phyloP scores from a whole-genome alignment of 345 rosid species.

The Geranium brycei region DNA sequence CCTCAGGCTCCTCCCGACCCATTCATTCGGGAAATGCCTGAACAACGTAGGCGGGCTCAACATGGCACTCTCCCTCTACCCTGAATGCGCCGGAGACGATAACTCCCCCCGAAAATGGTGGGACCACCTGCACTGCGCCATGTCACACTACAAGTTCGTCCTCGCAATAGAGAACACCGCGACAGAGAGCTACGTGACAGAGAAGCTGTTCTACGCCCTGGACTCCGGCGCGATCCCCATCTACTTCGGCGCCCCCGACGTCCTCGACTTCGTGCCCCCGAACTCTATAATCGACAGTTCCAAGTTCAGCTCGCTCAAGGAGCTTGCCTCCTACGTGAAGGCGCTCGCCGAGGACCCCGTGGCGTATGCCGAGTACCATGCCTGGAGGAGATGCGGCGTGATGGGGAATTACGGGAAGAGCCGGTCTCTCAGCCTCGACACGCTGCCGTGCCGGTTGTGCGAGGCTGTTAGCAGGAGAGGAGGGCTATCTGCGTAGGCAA shows the following conservation, averaged over 20 bases:
- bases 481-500: conserved; percentile 34
- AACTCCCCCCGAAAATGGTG: conserved; percentile 56
- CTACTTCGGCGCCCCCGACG: conserved; percentile 85
- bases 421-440: conserved; percentile 62
- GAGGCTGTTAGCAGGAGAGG: conserved; percentile 63
- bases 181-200: conserved; percentile 78
- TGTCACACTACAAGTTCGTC: conserved; percentile 91
- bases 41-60: conserved; percentile 73
- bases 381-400: conserved; percentile 89
- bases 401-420: conserved; percentile 52
- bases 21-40: conserved; percentile 87
- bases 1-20: conserved; percentile 54
- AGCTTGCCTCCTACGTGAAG: conserved; percentile 54
- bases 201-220: conserved; percentile 81
- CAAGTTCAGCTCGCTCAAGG: conserved; percentile 53
- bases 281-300: conserved; percentile 73
- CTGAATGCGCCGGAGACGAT: conserved; percentile 45
- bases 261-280: conserved; percentile 69
- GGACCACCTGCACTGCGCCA: conserved; percentile 83
- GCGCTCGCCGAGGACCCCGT: conserved; percentile 54
- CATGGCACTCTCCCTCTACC: conserved; percentile 63
- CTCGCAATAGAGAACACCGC: conserved; percentile 84
- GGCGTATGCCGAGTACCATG: conserved; percentile 78
- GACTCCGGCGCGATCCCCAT: conserved; percentile 78
- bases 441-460: conserved; percentile 80